Evolutionary conservation across 345 rosid genomes (phyloP), one percentile per base, ranked within the genome.

Genomic region (Linum usitatissimum): DNA sequence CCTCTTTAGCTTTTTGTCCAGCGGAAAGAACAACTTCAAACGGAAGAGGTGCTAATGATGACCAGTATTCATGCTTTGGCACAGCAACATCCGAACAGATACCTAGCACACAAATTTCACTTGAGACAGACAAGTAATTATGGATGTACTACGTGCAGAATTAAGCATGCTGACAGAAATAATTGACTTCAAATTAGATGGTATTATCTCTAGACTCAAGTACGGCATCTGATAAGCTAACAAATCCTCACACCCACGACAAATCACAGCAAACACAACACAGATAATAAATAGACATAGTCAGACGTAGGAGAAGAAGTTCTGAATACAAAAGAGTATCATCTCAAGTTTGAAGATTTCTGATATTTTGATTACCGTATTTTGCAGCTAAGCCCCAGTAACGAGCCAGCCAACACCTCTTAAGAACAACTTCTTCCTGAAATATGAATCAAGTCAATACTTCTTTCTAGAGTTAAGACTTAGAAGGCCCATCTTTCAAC

Each of bases 391-490:
- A 60, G 49, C 62, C 63, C 63, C 63, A 60, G 63, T 60, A 60
- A 36, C 63, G 63, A 60, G 63, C 63, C 17, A 60, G 63, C 63
- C 63, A 60, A 34, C 63, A 60, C 63, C 63, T 34, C 63, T 60
- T 60, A 60, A 60, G 63, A 38, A 60, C 63, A 23, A 60, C 63
- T 38, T 60, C 63, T 60, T 60, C 63, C 63, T 60, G 63, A 87
- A 57, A 60, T 48, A 10, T 45, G 69, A 40, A 76, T 63, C 49
- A 40, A 45, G 61, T 42, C 62, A 63, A 59, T 51, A 66, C 59
- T 57, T 34, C 23, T 58, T 14, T 66, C 63, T 56, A 42, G 51
- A 53, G 62, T 34, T 53, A 45, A 69, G 40, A 23, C 36, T 20
- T 40, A 12, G 63, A 7, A 38, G 14, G 31, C 55, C n/a, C n/a